Evolutionary conservation across 768 basidiomycete species (phyloP).

Genomic region (Mrakia gelida): DNA sequence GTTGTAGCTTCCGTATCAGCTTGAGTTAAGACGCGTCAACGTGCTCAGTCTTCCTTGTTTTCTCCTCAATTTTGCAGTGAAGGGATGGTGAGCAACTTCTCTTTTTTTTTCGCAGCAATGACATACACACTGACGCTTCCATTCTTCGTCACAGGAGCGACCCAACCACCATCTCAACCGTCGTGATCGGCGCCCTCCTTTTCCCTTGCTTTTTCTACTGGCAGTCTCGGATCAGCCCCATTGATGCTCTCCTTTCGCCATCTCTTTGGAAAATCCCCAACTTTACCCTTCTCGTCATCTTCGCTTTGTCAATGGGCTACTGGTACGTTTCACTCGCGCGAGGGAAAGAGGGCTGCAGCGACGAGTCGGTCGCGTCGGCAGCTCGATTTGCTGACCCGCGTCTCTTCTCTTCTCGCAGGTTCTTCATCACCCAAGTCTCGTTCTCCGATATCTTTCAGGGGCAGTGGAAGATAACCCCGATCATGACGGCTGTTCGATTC

Average conservation of each 20-base stretch:
- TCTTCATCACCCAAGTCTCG: background rate
- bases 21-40: no score
- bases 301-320: constrained; percentile 35
- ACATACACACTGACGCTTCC: background rate
- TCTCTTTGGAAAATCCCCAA: constrained; percentile 39
- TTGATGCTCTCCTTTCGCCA: constrained; percentile 19
- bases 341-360: no score
- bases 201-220: constrained; percentile 37
- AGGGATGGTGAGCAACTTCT: background rate
- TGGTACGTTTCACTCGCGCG: constrained; percentile 36
- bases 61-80: background rate
- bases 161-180: constrained; percentile 36
- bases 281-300: constrained; percentile 36
- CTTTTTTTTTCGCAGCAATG: background rate
- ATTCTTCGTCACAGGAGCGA: background rate
- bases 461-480: background rate
- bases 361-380: no score
- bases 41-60: background rate
- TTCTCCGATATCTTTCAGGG: constrained; percentile 6
- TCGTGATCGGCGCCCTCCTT: constrained; percentile 34
- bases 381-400: background rate
- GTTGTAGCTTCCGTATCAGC: no score
- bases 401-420: background rate
- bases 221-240: constrained; percentile 28
- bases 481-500: constrained; percentile 15